A percentile compares a stretch with the other conserved stretches of the same genome.
Evolutionary conservation across 1,284 basidiomycete species (phyloP).

Genomic region (Sanghuangporus sanghuang): DNA sequence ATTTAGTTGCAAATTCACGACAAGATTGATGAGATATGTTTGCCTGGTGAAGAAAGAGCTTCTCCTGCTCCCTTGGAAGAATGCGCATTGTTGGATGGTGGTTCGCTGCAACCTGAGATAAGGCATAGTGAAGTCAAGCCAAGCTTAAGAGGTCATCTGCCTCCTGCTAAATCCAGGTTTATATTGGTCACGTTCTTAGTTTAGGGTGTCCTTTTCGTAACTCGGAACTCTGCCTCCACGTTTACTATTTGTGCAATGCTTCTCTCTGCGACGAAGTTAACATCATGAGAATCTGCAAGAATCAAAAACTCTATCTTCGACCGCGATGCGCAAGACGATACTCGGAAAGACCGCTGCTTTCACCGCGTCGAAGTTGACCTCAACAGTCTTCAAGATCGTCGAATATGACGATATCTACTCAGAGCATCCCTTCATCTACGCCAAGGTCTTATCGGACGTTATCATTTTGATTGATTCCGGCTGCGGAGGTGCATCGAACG

Average conservation of each 20-base stretch:
- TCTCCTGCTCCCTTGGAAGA: conserved; percentile 34
- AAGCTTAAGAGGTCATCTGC: neutral
- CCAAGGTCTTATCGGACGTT: conserved; percentile 35
- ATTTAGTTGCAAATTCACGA: neutral
- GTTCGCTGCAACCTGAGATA: neutral
- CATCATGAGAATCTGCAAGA: neutral
- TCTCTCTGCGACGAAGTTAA: neutral
- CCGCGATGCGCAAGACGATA: neutral
- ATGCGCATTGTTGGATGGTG: conserved; percentile 28
- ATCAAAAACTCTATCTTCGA: neutral
- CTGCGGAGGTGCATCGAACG: conserved; percentile 41
- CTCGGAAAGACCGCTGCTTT: conserved; percentile 29
- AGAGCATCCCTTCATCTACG: conserved; percentile 52
- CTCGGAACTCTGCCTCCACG: neutral
- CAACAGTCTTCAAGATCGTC: conserved; percentile 44
- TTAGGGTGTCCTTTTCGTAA: neutral
- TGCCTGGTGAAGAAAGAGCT: conserved; percentile 36
- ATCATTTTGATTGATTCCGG: conserved; percentile 50
- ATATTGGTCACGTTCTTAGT: neutral
- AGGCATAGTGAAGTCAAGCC: neutral
- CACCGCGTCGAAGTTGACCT: conserved; percentile 38
- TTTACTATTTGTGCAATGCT: neutral
- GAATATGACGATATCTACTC: conserved; percentile 47
- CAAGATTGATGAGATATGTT: neutral
- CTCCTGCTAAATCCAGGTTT: neutral